Conservation (phyloP, 352 stramenopile species). For the Aphanomyces invadans region DNA sequence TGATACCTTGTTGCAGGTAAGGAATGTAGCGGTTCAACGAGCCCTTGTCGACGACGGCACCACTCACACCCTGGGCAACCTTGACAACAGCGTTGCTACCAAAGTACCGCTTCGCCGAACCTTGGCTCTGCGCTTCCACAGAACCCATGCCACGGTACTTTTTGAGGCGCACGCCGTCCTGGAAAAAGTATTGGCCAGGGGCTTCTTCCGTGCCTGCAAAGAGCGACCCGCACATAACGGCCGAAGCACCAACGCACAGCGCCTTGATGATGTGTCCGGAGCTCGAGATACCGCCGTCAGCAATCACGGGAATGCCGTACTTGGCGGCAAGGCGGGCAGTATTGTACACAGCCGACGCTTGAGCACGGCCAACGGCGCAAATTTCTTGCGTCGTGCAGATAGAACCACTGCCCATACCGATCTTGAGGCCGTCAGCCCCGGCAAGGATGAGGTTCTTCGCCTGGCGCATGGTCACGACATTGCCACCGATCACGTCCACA, state of each 20-base stretch:
- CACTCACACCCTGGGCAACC: conserved; percentile 98
- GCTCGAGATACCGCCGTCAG: conserved; percentile 97
- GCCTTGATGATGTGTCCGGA: conserved; percentile 99
- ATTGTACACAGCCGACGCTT: conserved; percentile 99
- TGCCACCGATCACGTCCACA: conserved; percentile 98
- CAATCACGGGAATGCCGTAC: conserved; percentile 97
- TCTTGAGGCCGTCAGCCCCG: conserved; percentile 97
- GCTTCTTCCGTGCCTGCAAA: conserved; percentile 99
- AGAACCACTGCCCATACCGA: conserved; percentile 99
- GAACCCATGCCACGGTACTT: conserved; percentile 99
- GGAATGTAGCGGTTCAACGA: conserved; percentile 98
- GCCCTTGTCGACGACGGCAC: conserved; percentile 98
- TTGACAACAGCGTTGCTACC: conserved; percentile 90
- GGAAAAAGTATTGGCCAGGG: conserved; percentile 99
- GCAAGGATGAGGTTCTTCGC: conserved; percentile 98
- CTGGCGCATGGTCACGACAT: conserved; percentile 98
- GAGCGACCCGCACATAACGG: conserved; percentile 99
- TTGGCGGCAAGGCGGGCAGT: conserved; percentile 92
- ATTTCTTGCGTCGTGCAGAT: conserved; percentile 99
- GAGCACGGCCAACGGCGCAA: conserved; percentile 95
- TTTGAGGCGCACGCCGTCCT: conserved; percentile 99
- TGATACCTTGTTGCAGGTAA: conserved; percentile 98
- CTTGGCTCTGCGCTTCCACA: conserved; percentile 98
- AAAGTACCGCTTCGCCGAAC: conserved; percentile 92
- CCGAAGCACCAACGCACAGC: conserved; percentile 93